Conservation (phyloP, 2,329 filamentous ascomycete genomes). For the Penicillium sp. region DNA sequence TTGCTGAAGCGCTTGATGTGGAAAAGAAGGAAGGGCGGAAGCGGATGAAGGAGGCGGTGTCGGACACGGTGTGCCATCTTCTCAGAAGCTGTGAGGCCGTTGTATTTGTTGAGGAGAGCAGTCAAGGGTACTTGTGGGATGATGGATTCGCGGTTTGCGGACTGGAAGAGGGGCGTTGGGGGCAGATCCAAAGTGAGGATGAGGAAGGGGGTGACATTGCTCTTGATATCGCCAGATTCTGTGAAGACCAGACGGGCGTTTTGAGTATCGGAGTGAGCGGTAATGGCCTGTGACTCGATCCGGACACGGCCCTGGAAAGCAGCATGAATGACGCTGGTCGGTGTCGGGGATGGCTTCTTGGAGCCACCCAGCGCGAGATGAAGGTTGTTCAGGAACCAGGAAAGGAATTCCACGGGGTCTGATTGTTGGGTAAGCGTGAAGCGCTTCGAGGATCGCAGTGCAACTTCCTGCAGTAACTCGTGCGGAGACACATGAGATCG, state of each 20-base stretch:
- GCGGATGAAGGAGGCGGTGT: conserved; percentile 81
- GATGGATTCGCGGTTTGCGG: conserved; percentile 89
- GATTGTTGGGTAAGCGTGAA: conserved; percentile 88
- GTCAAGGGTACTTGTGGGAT: conserved; percentile 75
- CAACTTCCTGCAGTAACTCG: conserved; percentile 92
- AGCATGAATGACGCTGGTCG: conserved; percentile 73
- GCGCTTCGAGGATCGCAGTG: conserved; percentile 81
- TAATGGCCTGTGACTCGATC: conserved; percentile 90
- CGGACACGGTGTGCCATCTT: conserved; percentile 81
- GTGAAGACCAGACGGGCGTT: conserved; percentile 88
- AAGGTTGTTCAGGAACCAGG: conserved; percentile 95
- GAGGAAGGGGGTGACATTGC: conserved; percentile 73
- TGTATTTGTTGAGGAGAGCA: conserved; percentile 83
- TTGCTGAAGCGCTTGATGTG: conserved; percentile 95
- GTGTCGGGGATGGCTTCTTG: conserved; percentile 67
- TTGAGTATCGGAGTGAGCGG: conserved; percentile 73
- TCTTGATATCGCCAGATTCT: conserved; percentile 75
- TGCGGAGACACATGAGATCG: conserved; percentile 95
- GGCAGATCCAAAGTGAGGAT: conserved; percentile 92
- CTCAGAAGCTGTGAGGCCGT: conserved; percentile 80
- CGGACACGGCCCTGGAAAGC: conserved; percentile 91
- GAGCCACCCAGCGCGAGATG: conserved; percentile 87
- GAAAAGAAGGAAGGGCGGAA: conserved; percentile 86
- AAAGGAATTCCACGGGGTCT: conserved; percentile 92
- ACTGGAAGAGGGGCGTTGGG: conserved; percentile 88